phyloP scores from a whole-genome alignment of 1,284 basidiomycete species.

The Macrocystidia cucumis region DNA sequence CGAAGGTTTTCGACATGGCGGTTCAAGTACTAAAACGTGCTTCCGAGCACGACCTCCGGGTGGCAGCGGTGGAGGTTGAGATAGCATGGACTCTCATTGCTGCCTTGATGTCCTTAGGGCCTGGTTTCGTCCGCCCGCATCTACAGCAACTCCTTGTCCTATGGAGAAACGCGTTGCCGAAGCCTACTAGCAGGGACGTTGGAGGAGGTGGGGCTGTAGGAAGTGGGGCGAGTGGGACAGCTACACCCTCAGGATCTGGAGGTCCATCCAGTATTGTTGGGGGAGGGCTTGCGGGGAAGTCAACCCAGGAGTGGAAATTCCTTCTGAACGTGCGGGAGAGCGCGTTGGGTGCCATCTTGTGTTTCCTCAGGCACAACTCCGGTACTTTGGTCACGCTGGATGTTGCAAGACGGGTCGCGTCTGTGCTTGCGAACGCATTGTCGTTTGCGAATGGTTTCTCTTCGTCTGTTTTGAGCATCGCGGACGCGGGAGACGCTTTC shows the following conservation, averaged over 20 bases:
- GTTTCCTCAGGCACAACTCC: constrained; percentile 81
- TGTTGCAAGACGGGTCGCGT: constrained; percentile 81
- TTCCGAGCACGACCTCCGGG: constrained; percentile 82
- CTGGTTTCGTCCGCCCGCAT: constrained; percentile 89
- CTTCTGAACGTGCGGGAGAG: constrained; percentile 88
- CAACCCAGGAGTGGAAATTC: constrained; percentile 84
- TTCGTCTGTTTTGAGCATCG: constrained; percentile 41
- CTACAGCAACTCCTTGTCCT: constrained; percentile 89
- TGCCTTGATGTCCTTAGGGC: constrained; percentile 88
- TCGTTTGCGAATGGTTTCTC: constrained; percentile 78
- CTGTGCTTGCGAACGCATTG: constrained; percentile 86
- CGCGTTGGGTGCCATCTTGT: constrained; percentile 83
- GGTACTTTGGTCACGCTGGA: constrained; percentile 81
- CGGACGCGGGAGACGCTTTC: constrained; percentile 38
- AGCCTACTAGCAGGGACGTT: constrained; percentile 85
- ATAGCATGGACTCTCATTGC: constrained; percentile 93
- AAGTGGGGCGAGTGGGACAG: no score
- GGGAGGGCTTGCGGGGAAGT: constrained; percentile 64
- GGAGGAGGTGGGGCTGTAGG: no score
- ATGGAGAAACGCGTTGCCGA: constrained; percentile 96
- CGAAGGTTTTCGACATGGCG: constrained; percentile 88
- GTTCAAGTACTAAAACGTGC: constrained; percentile 87
- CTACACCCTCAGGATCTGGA: no score
- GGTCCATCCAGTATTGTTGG: no score
- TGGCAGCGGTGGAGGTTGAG: constrained; percentile 84